phyloP scores from a whole-genome alignment of 2,329 filamentous ascomycete genomes.

The Botrytis fragariae region DNA sequence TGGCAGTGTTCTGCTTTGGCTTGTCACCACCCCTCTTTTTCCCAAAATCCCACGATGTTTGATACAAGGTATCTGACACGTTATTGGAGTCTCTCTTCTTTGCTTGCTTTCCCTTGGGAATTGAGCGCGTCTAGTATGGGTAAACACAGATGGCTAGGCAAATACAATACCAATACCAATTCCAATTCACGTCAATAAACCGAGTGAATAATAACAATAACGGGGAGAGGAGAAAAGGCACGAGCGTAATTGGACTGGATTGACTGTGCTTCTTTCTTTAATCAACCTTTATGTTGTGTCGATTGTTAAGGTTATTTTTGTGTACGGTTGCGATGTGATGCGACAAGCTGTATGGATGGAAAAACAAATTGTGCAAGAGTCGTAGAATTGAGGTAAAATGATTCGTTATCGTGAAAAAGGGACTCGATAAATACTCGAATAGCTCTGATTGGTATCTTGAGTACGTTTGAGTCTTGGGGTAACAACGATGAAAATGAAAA shows the following conservation, averaged over 20 bases:
- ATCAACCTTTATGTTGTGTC: neutral
- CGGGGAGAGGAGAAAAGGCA: neutral
- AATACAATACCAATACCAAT: neutral
- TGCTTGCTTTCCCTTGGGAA: neutral
- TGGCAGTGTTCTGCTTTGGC: constrained; percentile 25
- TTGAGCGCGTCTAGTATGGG: neutral
- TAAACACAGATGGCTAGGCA: neutral
- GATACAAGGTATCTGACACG: constrained; percentile 15
- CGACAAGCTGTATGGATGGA: constrained; percentile 8
- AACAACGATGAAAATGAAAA: constrained; percentile 10
- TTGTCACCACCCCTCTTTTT: neutral
- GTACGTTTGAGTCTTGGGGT: neutral
- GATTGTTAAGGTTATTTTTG: neutral
- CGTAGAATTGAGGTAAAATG: neutral
- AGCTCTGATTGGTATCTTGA: neutral
- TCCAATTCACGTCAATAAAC: neutral
- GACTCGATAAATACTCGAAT: neutral
- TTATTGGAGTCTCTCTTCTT: neutral
- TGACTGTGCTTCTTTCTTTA: neutral
- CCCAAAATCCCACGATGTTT: neutral
- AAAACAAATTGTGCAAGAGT: neutral
- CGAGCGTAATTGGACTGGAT: constrained; percentile 8
- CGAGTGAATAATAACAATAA: neutral
- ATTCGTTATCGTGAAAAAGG: constrained; percentile 9
- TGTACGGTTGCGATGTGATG: neutral